These are phyloP conservation scores for Kodamaea sagamina DNA, from an alignment of 805 yeast species.

Conservation along the genomic window DNA sequence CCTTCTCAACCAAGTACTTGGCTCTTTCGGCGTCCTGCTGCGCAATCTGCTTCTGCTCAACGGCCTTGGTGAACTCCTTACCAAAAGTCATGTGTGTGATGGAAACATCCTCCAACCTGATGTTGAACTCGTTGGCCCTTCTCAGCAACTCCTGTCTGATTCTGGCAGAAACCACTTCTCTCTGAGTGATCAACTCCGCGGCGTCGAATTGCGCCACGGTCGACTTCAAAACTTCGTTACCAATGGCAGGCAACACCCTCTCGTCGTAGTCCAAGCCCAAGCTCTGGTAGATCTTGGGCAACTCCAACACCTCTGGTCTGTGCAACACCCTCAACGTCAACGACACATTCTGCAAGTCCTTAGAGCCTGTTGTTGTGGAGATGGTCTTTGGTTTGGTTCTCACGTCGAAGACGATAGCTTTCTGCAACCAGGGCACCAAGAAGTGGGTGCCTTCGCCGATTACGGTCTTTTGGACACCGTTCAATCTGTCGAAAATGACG, in stretches of 20 bases:
- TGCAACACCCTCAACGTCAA: conserved; percentile 90
- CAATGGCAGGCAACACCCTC: conserved; percentile 88
- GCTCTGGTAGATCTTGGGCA: conserved; percentile 87
- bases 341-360: conserved; percentile 94
- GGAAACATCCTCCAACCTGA: conserved; percentile 92
- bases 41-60: conserved; percentile 97
- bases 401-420: conserved; percentile 86
- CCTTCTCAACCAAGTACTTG: conserved; percentile 81
- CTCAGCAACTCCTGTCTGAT: conserved; percentile 82
- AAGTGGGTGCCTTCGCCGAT: conserved; percentile 98
- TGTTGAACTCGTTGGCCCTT: conserved; percentile 86
- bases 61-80: conserved; percentile 94
- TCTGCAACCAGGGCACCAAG: conserved; percentile 93
- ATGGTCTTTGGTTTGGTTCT: conserved; percentile 94
- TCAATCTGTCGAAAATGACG: conserved; percentile 87
- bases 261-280: conserved; percentile 95
- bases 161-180: conserved; percentile 89
- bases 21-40: conserved; percentile 99
- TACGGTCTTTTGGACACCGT: conserved; percentile 86
- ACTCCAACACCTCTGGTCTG: conserved; percentile 82
- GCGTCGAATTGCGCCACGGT: conserved; percentile 95
- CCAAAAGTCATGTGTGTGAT: conserved; percentile 98
- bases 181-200: conserved; percentile 94
- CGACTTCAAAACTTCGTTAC: conserved; percentile 85
- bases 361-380: conserved; percentile 93